phyloP scores from a whole-genome alignment of 2,329 filamentous ascomycete genomes.

The Diaporthe vaccinii region DNA sequence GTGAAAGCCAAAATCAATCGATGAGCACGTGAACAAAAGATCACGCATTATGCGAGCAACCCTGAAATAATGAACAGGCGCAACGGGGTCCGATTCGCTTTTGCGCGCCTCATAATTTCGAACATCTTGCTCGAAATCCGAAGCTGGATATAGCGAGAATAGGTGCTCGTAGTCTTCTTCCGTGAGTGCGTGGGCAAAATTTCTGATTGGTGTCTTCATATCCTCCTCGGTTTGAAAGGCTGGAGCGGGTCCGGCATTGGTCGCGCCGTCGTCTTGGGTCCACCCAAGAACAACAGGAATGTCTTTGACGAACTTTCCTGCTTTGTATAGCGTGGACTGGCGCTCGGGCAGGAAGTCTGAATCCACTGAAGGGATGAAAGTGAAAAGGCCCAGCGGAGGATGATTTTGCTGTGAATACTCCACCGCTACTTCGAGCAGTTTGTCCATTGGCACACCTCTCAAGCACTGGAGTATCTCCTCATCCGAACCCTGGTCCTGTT shows the following conservation, averaged over 20 bases:
- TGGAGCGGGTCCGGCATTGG: slow-evolving; percentile 44
- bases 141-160: slow-evolving; percentile 46
- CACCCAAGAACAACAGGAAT: slow-evolving; percentile 48
- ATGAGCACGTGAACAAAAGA: slow-evolving; percentile 45
- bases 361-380: slow-evolving; percentile 49
- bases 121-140: slow-evolving; percentile 45
- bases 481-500: slow-evolving; percentile 1
- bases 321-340: slow-evolving; percentile 42
- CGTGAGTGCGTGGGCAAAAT: slow-evolving; percentile 44
- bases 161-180: slow-evolving; percentile 45
- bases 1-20: slow-evolving; percentile 43
- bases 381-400: slow-evolving; percentile 46
- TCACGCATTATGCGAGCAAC: slow-evolving; percentile 45
- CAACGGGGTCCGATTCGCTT: slow-evolving; percentile 42
- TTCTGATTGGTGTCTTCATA: slow-evolving; percentile 45
- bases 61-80: slow-evolving; percentile 45
- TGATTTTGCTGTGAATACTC: slow-evolving; percentile 47
- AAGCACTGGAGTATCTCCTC: slow-evolving; percentile 44
- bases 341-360: slow-evolving; percentile 47
- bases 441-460: slow-evolving; percentile 44
- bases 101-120: slow-evolving; percentile 43
- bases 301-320: slow-evolving; percentile 39
- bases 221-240: slow-evolving; percentile 44
- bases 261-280: slow-evolving; percentile 48
- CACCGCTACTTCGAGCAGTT: slow-evolving; percentile 45